Evolutionary conservation across 768 basidiomycete species (phyloP).

Genomic region (Guyanaporus albipodus): DNA sequence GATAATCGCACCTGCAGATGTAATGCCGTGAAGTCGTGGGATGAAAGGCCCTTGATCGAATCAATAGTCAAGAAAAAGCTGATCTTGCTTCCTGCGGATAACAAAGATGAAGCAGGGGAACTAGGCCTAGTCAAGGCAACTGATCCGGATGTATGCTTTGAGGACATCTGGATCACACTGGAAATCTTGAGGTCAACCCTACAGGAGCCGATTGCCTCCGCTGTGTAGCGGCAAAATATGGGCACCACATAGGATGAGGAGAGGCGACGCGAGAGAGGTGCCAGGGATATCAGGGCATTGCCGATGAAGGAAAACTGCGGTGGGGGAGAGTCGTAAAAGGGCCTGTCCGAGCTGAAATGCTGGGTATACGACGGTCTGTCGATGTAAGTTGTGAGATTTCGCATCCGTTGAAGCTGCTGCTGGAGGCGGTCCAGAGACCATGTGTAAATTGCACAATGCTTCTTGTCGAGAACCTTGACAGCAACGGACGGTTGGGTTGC

Average conservation of each 20-base stretch:
- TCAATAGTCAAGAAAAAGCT: constrained; percentile 85
- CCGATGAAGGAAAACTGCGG: constrained; percentile 93
- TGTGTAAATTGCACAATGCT: constrained; percentile 80
- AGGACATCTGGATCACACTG: constrained; percentile 55
- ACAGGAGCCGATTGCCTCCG: constrained; percentile 95
- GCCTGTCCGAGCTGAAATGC: constrained; percentile 91
- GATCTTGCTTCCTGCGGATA: constrained; percentile 77
- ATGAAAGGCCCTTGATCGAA: constrained; percentile 81
- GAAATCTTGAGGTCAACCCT: constrained; percentile 80
- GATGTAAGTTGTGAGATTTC: constrained; percentile 84
- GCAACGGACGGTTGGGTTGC: constrained; percentile 78
- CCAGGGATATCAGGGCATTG: constrained; percentile 76
- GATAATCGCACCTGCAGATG: constrained; percentile 89
- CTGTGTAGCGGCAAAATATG: constrained; percentile 90
- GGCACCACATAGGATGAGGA: constrained; percentile 76
- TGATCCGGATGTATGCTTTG: constrained; percentile 59
- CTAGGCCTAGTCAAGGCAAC: constrained; percentile 66
- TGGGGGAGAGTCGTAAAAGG: constrained; percentile 86
- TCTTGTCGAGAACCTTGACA: constrained; percentile 88
- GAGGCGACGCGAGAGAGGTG: constrained; percentile 71
- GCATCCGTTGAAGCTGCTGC: constrained; percentile 89
- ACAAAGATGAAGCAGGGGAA: constrained; percentile 64
- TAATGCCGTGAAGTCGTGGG: constrained; percentile 81
- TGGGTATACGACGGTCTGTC: constrained; percentile 90
- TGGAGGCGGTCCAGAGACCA: constrained; percentile 90